Evolutionary conservation across 1,284 basidiomycete genomes (phyloP).

Genomic region (Tilletia setariae): DNA sequence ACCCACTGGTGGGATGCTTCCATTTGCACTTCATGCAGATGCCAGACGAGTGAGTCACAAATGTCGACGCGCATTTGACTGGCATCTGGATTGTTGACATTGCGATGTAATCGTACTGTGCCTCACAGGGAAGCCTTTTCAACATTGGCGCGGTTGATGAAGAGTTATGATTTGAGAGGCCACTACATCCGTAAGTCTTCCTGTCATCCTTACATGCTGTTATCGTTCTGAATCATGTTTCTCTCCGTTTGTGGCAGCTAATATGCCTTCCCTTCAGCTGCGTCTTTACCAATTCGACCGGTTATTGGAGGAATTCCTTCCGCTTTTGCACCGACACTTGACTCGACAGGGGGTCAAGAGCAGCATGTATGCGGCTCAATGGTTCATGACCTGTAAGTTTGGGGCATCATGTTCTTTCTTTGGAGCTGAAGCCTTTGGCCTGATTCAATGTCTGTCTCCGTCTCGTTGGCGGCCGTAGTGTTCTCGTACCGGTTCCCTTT

Average conservation of each 20-base stretch:
- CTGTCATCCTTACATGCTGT: neutral
- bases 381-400: constrained; percentile 74
- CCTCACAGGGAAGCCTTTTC: constrained; percentile 83
- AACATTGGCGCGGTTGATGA: constrained; percentile 93
- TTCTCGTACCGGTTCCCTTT: constrained; percentile 73
- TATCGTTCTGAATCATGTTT: neutral
- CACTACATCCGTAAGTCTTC: constrained; percentile 70
- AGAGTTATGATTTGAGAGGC: constrained; percentile 89
- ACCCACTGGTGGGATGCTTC: too few species aligned
- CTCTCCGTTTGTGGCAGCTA: constrained; percentile 57
- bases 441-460: too few species aligned
- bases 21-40: constrained; percentile 21
- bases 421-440: too few species aligned
- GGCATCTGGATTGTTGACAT: neutral
- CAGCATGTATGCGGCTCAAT: constrained; percentile 86
- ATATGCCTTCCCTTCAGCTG: constrained; percentile 94
- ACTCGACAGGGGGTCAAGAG: constrained; percentile 86
- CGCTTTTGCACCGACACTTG: constrained; percentile 85
- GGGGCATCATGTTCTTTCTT: neutral
- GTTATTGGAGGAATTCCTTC: constrained; percentile 83
- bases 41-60: constrained; percentile 38
- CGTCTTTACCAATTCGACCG: constrained; percentile 89
- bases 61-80: neutral
- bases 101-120: too few species aligned
- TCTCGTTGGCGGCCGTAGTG: too few species aligned